Conservation (phyloP, 768 basidiomycete genomes). For the Cystobasidium tubakii region DNA sequence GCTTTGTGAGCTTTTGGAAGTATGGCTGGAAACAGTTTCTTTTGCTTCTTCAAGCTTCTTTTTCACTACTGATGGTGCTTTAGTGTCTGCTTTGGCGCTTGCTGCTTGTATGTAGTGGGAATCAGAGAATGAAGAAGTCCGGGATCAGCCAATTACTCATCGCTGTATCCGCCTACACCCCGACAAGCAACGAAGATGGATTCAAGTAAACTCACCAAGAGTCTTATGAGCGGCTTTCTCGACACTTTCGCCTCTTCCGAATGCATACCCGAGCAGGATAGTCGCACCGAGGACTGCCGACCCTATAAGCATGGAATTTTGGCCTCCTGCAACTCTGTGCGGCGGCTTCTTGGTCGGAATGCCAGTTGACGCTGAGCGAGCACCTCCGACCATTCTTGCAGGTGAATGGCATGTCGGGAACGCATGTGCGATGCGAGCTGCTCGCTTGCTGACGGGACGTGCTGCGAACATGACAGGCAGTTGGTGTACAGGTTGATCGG, state of each 20-base stretch:
- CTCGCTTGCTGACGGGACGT: background rate
- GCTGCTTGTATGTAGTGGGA: background rate
- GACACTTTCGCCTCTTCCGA: background rate
- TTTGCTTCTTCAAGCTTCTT: conserved; percentile 26
- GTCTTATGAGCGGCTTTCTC: background rate
- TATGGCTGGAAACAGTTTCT: conserved; percentile 2
- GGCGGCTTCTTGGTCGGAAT: background rate
- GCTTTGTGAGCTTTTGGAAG: background rate
- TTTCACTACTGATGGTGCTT: conserved; percentile 2
- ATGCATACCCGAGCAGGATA: conserved; percentile 3
- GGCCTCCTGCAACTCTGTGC: conserved; percentile 6
- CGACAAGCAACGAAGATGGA: background rate
- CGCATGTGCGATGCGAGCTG: background rate
- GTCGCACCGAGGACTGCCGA: background rate
- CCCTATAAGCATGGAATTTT: conserved; percentile 20
- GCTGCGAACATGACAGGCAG: background rate
- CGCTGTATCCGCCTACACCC: background rate
- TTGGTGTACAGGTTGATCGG: background rate
- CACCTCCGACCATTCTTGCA: background rate
- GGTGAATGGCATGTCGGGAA: background rate
- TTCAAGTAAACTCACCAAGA: background rate
- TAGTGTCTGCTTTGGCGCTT: background rate
- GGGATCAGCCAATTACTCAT: conserved; percentile 14
- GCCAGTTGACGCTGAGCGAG: background rate
- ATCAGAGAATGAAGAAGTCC: background rate